Evolutionary conservation across 768 basidiomycete genomes (phyloP).

Genomic region (Mycena olivaceomarginata): DNA sequence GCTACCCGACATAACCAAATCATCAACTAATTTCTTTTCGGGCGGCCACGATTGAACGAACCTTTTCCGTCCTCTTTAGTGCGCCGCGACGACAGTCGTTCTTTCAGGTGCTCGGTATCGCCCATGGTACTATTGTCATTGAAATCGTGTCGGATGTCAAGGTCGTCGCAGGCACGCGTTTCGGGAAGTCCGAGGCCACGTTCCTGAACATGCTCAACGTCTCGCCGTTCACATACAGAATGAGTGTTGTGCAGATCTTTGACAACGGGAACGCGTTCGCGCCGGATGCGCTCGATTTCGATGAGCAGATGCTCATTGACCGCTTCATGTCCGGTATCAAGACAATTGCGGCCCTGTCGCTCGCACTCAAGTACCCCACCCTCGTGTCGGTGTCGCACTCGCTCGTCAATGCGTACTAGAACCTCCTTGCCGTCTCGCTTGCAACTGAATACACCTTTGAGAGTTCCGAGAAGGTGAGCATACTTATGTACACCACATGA

Average conservation of each 20-base stretch:
- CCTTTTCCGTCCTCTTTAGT: no score
- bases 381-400: constrained; percentile 95
- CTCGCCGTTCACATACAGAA: constrained; percentile 99
- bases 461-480: constrained; percentile 90
- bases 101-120: constrained; percentile 99
- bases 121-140: constrained; percentile 99
- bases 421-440: constrained; percentile 92
- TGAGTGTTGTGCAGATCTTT: constrained; percentile 98
- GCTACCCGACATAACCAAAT: no score
- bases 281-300: constrained; percentile 93
- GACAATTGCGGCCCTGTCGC: constrained; percentile 96
- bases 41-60: no score
- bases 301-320: constrained; percentile 92
- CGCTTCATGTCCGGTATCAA: constrained; percentile 96
- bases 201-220: constrained; percentile 99
- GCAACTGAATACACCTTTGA: constrained; percentile 97
- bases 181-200: constrained; percentile 97
- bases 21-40: no score
- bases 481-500: constrained; percentile 51
- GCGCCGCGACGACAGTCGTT: constrained; percentile 72
- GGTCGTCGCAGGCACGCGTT: constrained; percentile 96
- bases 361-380: constrained; percentile 97
- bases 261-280: constrained; percentile 95
- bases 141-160: constrained; percentile 99
- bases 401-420: constrained; percentile 99